Evolutionary conservation across 805 yeast genomes (phyloP), one percentile per base, ranked within the genome.

Genomic region (Saturnispora besseyi): DNA sequence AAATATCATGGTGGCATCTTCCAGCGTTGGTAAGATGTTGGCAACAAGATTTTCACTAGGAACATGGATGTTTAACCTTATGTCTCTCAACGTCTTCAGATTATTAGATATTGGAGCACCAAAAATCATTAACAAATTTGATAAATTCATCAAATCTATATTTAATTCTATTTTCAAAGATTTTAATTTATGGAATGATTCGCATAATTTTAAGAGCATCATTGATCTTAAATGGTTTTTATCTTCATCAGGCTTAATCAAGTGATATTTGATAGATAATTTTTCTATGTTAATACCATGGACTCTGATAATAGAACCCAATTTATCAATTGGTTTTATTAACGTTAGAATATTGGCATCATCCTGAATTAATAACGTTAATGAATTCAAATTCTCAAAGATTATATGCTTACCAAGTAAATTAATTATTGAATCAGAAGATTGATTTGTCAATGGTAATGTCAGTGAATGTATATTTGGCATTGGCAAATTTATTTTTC

Each of bases 41-140:
- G 62, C 65, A 40, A 65, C 53, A 7, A 65, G 45, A 52, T 62
- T 62, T 44, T 65, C 68, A 2, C 67, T 62, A 1, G 69, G 68
- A 9, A 51, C 41, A 41, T 52, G 52, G 11, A 63, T 54, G 49
- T 63, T 62, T 21, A 65, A 49, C 10, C 62, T 46, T 13, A 65
- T 53, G 44, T 62, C 64, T 31, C 55, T 45, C 12, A 65, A 45
- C 5, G 63, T 51, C 3, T 32, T 9, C 22, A 52, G 47, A 48
- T 64, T 63, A 42, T 59, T 61, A 6, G 62, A 48, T 12, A 65
- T 51, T 4, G 66, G 65, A 1, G 66, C 55, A 2, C 66, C 68
- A 7, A 65, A 44, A 26, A 65, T 62, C 68, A 64, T 64, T 31
- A 65, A 53, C 22, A 65, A 41, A 48, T 64, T 62, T 1, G 67